Conservation (phyloP, 78 protist genomes). For the Chrysochromulina parva region DNA sequence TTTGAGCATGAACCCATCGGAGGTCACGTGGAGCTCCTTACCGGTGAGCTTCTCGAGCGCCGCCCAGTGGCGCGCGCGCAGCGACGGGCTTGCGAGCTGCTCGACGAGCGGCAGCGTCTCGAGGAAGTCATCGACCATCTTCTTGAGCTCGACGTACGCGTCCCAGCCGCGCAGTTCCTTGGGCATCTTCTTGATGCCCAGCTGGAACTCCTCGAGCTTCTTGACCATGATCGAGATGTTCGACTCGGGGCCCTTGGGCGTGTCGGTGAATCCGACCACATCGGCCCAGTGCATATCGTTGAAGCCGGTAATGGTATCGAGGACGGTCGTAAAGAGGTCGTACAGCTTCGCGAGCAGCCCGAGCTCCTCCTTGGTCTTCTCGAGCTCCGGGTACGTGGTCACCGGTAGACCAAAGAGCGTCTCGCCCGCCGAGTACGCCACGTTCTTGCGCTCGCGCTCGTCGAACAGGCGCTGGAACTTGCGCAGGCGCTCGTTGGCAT, state of each 20-base stretch:
- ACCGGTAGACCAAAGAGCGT: slow-evolving; percentile 81
- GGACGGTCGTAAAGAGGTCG: slow-evolving; percentile 69
- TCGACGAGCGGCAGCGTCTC: slow-evolving; percentile 64
- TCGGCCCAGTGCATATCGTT: slow-evolving; percentile 72
- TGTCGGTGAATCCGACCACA: not conserved
- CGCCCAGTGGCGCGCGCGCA: not conserved
- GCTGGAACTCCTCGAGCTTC: slow-evolving; percentile 48
- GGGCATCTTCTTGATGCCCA: slow-evolving; percentile 39
- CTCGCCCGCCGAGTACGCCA: slow-evolving; percentile 78
- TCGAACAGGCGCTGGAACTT: slow-evolving; percentile 73
- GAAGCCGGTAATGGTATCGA: slow-evolving; percentile 51
- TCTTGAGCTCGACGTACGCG: slow-evolving; percentile 74
- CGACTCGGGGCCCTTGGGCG: not conserved
- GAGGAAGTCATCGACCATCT: slow-evolving; percentile 70
- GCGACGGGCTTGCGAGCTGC: not conserved
- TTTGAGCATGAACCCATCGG: too few species aligned
- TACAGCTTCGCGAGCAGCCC: slow-evolving; percentile 72
- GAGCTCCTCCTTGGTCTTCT: slow-evolving; percentile 63
- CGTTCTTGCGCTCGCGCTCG: slow-evolving; percentile 72
- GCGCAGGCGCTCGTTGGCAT: slow-evolving; percentile 77
- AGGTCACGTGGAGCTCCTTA: too few species aligned
- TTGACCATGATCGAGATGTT: not conserved
- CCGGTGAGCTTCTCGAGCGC: too few species aligned
- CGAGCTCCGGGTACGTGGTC: slow-evolving; percentile 75
- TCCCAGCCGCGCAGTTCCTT: slow-evolving; percentile 70